These are phyloP conservation scores for Colletotrichum sp. DNA, from an alignment of 2,329 filamentous ascomycete species.

Conservation along the genomic window DNA sequence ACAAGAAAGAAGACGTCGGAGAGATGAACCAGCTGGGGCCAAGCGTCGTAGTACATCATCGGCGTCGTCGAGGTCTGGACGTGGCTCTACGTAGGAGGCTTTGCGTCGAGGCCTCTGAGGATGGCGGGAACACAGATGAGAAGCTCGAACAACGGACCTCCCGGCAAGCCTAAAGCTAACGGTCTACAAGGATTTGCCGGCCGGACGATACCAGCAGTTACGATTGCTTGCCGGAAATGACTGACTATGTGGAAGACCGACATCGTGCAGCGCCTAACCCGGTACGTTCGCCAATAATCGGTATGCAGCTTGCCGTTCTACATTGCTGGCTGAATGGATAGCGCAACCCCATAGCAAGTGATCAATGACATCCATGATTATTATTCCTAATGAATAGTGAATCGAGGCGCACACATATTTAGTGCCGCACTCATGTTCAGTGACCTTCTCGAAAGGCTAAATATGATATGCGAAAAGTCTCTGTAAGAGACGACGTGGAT, in stretches of 20 bases:
- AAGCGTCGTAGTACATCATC: slow-evolving; percentile 58
- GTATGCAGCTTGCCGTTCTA: neutral
- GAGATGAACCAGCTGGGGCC: neutral
- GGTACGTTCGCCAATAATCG: neutral
- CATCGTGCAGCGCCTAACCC: neutral
- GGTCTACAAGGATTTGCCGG: slow-evolving; percentile 26
- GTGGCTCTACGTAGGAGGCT: neutral
- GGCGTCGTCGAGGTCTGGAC: slow-evolving; percentile 49
- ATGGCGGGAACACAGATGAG: slow-evolving; percentile 31
- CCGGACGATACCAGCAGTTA: neutral
- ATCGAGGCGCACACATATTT: neutral
- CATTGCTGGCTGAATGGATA: neutral
- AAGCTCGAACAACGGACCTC: slow-evolving; percentile 29
- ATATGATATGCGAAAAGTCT: neutral
- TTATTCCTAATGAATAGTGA: neutral
- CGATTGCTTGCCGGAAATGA: neutral
- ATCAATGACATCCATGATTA: neutral
- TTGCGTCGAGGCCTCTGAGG: neutral
- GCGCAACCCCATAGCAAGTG: neutral
- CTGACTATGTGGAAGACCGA: neutral
- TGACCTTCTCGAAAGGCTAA: neutral
- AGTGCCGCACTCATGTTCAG: neutral
- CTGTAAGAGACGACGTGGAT: neutral
- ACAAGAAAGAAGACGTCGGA: neutral
- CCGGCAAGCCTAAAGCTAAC: slow-evolving; percentile 34